Conservation (phyloP, 208 protist species). For the Acanthamoeba castellanii region DNA sequence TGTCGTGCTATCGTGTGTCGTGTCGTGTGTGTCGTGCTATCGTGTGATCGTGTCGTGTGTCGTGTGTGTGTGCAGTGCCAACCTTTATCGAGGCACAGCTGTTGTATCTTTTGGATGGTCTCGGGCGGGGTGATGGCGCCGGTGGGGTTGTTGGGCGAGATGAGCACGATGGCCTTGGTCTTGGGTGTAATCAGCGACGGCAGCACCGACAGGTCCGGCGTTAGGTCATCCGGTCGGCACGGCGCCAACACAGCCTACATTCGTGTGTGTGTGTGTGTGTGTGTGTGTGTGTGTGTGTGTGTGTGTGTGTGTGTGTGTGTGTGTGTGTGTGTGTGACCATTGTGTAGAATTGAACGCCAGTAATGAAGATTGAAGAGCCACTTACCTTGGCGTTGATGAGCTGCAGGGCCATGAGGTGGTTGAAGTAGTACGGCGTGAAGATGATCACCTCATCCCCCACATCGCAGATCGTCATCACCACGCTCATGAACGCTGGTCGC, state of each 20-base stretch:
- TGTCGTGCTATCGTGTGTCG: not conserved
- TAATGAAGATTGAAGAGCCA: not conserved
- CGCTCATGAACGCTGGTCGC: constrained; percentile 18
- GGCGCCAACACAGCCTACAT: not conserved
- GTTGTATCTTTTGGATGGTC: constrained; percentile 41
- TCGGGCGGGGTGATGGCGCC: constrained; percentile 39
- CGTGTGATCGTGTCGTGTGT: not conserved
- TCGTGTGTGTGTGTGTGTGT: not conserved
- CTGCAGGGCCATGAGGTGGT: constrained; percentile 71
- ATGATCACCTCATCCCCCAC: constrained; percentile 64
- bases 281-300: not conserved
- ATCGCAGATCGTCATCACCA: constrained; percentile 46
- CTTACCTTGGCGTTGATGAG: constrained; percentile 33
- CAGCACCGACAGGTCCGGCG: constrained; percentile 5
- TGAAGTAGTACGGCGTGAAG: constrained; percentile 74
- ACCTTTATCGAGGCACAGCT: constrained; percentile 46
- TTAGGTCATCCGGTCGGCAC: not conserved
- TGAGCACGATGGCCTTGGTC: constrained; percentile 69
- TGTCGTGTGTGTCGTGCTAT: not conserved
- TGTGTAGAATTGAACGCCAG: not conserved
- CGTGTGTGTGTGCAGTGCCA: too few relatives aligned
- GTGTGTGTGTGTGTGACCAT: too few relatives aligned
- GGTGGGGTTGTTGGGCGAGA: constrained; percentile 70
- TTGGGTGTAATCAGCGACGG: not conserved
- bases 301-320: not conserved